A percentile compares a stretch with the other conserved stretches of the same genome.
Evolutionary conservation across 2,329 filamentous ascomycete species (phyloP).

Genomic region (Fusarium sp.): DNA sequence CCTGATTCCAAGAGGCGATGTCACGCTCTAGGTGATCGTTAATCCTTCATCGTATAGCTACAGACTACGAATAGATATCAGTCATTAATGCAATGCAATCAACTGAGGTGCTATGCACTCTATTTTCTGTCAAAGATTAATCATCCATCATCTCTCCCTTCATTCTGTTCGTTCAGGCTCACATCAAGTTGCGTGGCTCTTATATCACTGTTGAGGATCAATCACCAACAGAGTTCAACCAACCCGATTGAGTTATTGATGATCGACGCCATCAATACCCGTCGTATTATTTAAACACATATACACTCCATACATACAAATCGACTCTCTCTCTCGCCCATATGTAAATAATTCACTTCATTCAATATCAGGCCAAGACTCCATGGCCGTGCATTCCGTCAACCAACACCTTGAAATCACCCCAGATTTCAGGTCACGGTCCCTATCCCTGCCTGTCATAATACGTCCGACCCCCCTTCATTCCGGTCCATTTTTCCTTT

Average conservation of each 20-base stretch:
- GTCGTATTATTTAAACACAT: constrained; percentile 4
- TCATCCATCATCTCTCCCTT: neutral
- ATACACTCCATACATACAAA: too few species aligned
- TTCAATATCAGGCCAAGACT: neutral
- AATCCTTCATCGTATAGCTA: constrained; percentile 11
- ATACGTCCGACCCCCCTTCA: constrained; percentile 27
- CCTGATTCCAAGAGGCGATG: constrained; percentile 31
- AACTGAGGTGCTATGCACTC: too few species aligned
- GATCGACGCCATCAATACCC: constrained; percentile 15
- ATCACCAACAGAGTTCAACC: constrained; percentile 21
- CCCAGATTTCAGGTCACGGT: constrained; percentile 27
- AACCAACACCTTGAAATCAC: constrained; percentile 9
- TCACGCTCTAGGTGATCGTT: constrained; percentile 22
- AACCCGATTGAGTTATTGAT: constrained; percentile 34
- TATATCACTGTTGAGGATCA: neutral
- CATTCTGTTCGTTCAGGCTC: neutral
- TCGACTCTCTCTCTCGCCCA: neutral
- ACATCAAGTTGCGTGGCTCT: neutral
- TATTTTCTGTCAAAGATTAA: neutral
- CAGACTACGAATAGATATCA: neutral
- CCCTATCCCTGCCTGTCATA: constrained; percentile 20
- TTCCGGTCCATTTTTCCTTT: constrained; percentile 31
- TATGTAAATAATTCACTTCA: neutral
- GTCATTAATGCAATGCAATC: too few species aligned
- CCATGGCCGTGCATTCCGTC: constrained; percentile 3